These are phyloP conservation scores for Apiospora koreana DNA, from an alignment of 2,329 filamentous ascomycete genomes.

Conservation along the genomic window DNA sequence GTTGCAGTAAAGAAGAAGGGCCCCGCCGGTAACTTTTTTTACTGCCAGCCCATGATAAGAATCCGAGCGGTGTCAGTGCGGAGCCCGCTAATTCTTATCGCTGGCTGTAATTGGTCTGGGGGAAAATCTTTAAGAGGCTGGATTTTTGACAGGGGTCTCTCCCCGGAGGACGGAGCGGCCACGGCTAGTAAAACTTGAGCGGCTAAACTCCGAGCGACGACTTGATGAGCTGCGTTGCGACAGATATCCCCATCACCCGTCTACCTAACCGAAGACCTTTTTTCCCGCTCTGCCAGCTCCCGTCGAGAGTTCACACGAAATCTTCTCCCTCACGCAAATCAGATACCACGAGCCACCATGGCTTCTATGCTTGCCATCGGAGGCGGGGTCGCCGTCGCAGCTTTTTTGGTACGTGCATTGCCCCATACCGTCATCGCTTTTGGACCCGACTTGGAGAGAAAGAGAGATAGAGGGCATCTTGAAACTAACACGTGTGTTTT, in stretches of 20 bases:
- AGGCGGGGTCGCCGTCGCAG: constrained; percentile 51
- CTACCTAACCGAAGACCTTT: background rate
- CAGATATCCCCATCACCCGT: background rate
- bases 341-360: constrained; percentile 43
- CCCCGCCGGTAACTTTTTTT: background rate
- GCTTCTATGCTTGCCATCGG: constrained; percentile 54
- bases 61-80: too few relatives aligned
- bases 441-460: constrained; percentile 12
- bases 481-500: constrained; percentile 5
- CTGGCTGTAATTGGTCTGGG: background rate
- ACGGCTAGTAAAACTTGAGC: background rate
- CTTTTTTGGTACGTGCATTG: constrained; percentile 46
- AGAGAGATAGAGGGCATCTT: too few relatives aligned
- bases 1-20: background rate
- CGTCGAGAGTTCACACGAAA: background rate
- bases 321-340: background rate
- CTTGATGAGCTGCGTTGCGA: background rate
- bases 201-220: background rate
- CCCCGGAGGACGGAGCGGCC: background rate
- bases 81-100: too few relatives aligned
- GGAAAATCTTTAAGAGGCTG: background rate
- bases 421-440: constrained; percentile 7
- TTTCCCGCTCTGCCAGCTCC: background rate
- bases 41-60: background rate
- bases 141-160: background rate